These are phyloP conservation scores for Gossypium longicalyx DNA, from an alignment of 345 rosid genomes.

Conservation along the genomic window DNA sequence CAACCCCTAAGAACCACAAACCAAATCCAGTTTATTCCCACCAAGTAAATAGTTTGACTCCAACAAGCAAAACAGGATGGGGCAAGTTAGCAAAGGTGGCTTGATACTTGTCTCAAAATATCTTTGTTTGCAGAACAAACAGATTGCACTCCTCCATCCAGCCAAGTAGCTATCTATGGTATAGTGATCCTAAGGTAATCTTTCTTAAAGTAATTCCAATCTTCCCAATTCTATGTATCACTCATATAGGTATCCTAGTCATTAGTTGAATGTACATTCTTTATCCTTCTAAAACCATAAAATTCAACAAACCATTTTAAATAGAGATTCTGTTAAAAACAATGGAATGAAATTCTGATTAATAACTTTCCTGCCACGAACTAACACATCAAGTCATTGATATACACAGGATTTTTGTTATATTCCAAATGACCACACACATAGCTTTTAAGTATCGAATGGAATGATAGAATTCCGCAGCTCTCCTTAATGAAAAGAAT, in stretches of 20 bases:
- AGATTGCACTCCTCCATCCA: neutral
- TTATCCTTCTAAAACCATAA: neutral
- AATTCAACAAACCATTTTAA: constrained; percentile 8
- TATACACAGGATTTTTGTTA: neutral
- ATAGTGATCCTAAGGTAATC: neutral
- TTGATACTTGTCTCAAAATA: neutral
- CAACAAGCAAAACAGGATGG: neutral
- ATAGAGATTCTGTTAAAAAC: neutral
- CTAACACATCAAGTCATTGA: neutral
- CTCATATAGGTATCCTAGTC: neutral
- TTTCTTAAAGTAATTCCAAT: neutral
- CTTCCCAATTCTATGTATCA: neutral
- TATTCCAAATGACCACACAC: neutral
- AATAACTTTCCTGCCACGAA: neutral
- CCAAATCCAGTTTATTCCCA: neutral
- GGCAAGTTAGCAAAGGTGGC: neutral
- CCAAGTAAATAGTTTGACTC: neutral
- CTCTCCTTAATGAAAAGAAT: constrained; percentile 5
- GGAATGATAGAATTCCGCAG: neutral
- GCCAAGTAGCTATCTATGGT: neutral
- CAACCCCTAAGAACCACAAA: neutral
- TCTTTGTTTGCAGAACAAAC: neutral
- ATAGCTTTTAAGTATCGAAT: neutral
- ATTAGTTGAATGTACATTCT: neutral
- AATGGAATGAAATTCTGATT: neutral